These are phyloP conservation scores for Candida coleopterorum DNA, from an alignment of 805 yeast species.

Conservation along the genomic window DNA sequence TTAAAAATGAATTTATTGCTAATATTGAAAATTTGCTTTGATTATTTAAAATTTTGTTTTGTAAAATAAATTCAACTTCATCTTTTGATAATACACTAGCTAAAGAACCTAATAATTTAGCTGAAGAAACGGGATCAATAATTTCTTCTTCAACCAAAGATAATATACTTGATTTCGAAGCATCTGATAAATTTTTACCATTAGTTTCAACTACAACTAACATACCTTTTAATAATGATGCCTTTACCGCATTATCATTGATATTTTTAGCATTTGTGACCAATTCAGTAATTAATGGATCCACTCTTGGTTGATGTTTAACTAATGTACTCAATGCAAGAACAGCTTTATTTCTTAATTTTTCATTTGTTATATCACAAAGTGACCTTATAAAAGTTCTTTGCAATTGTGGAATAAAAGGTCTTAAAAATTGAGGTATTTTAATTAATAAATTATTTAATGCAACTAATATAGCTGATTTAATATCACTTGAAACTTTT, in stretches of 20 bases:
- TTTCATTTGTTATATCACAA: constrained; percentile 69
- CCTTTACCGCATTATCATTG: constrained; percentile 66
- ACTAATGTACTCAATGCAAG: constrained; percentile 84
- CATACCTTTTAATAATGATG: constrained; percentile 81
- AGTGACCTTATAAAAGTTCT: constrained; percentile 92
- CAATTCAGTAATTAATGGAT: constrained; percentile 83
- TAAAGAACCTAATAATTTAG: constrained; percentile 71
- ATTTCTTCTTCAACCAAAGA: constrained; percentile 66
- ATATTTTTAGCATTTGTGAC: constrained; percentile 68
- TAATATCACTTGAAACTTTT: constrained; percentile 83
- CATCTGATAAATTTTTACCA: constrained; percentile 71
- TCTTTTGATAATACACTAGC: constrained; percentile 60
- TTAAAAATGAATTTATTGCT: constrained; percentile 74
- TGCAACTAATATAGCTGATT: constrained; percentile 88
- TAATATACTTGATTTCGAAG: constrained; percentile 64
- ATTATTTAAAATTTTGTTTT: constrained; percentile 51
- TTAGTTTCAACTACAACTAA: constrained; percentile 77
- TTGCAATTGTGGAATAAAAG: constrained; percentile 96
- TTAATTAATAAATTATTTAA: constrained; percentile 71
- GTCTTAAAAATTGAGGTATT: constrained; percentile 87
- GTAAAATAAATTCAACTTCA: constrained; percentile 59
- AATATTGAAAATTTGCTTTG: constrained; percentile 59
- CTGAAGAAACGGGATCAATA: constrained; percentile 65
- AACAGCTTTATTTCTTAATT: constrained; percentile 80
- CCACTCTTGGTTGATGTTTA: constrained; percentile 88